These are phyloP conservation scores for Aspergillus incahuasiensis DNA, from an alignment of 495 filamentous ascomycete species.

Conservation along the genomic window DNA sequence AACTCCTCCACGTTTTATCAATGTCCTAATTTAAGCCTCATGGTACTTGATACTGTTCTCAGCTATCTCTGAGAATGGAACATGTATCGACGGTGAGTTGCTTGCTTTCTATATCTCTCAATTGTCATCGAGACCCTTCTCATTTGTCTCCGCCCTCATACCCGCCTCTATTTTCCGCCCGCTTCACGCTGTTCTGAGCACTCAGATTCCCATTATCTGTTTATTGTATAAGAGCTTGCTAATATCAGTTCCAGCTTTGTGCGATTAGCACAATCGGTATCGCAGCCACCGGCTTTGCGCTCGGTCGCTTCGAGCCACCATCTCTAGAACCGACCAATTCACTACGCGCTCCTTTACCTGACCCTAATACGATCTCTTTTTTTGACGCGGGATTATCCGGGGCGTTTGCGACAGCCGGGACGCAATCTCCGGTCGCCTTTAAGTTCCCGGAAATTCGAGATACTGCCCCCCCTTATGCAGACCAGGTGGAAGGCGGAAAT, in stretches of 20 bases:
- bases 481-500: slow-evolving; percentile 16
- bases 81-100: slow-evolving; percentile 45
- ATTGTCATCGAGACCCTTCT: background rate
- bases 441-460: slow-evolving; percentile 6
- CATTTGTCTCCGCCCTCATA: background rate
- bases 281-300: slow-evolving; percentile 59
- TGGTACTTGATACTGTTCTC: slow-evolving; percentile 32
- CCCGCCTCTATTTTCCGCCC: background rate
- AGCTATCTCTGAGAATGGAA: slow-evolving; percentile 41
- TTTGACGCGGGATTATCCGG: slow-evolving; percentile 25
- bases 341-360: slow-evolving; percentile 16
- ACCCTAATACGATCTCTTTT: slow-evolving; percentile 17
- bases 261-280: slow-evolving; percentile 65
- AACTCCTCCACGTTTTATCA: slow-evolving; percentile 25
- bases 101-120: slow-evolving; percentile 1
- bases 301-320: slow-evolving; percentile 52
- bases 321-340: slow-evolving; percentile 30
- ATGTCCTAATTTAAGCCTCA: slow-evolving; percentile 38
- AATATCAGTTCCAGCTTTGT: slow-evolving; percentile 51
- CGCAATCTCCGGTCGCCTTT: slow-evolving; percentile 8
- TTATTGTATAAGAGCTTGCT: background rate
- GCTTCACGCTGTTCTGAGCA: background rate
- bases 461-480: slow-evolving; percentile 7
- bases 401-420: slow-evolving; percentile 17
- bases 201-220: background rate